Evolutionary conservation across 1,284 basidiomycete genomes (phyloP).

Genomic region (Vanrija sp.): DNA sequence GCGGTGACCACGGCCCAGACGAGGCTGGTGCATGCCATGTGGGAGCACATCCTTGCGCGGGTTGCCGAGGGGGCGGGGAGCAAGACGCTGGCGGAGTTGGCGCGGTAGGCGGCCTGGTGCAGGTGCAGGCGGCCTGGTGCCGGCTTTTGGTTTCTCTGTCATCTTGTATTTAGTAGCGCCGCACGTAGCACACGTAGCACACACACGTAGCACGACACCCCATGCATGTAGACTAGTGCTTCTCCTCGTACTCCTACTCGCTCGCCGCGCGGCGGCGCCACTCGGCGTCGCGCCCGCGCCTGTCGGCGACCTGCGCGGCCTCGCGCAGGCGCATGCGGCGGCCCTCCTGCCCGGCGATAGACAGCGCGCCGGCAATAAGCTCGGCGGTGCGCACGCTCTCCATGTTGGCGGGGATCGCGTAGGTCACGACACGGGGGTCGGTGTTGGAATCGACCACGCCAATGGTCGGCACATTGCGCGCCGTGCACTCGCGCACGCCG

Average conservation of each 20-base stretch:
- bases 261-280: not conserved
- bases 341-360: conserved; percentile 85
- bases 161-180: too few relatives aligned
- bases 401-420: conserved; percentile 89
- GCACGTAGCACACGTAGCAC: too few relatives aligned
- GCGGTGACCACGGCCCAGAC: conserved; percentile 11
- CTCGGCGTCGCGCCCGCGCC: not conserved
- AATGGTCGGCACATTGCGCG: conserved; percentile 78
- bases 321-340: conserved; percentile 17
- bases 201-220: too few relatives aligned
- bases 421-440: conserved; percentile 94
- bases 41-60: conserved; percentile 6
- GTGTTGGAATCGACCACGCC: conserved; percentile 92
- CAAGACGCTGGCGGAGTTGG: conserved; percentile 6
- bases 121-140: too few relatives aligned
- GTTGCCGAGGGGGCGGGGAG: conserved; percentile 6
- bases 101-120: not conserved
- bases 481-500: conserved; percentile 79
- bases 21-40: conserved; percentile 5
- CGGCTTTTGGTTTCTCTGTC: too few relatives aligned
- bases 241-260: too few relatives aligned
- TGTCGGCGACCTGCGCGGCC: not conserved
- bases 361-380: conserved; percentile 82
- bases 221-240: too few relatives aligned
- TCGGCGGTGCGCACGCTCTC: conserved; percentile 82